Base-by-base conservation (phyloP, 2,329 filamentous ascomycete species). In the Neopestalotiopsis clavispora region DNA sequence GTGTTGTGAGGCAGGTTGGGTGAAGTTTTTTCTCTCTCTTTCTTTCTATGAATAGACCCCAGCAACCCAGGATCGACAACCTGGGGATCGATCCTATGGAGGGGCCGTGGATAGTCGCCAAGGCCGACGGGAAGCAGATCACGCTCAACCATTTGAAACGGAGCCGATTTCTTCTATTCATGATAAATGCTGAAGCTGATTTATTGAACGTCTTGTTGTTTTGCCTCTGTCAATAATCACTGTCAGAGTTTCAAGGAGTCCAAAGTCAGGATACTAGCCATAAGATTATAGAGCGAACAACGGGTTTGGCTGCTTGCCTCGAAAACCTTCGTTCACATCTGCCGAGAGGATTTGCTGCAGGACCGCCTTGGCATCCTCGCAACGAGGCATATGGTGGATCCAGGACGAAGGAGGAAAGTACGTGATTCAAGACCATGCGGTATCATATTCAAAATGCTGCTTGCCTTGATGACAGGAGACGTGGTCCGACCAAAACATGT, bases 71-170 rank as follows among this genome's bases (percentile, higher is more conserved):
- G 23, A 17, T 59, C 30, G 23, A 30, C 20, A 30, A 59, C 57
- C 57, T 52, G 17, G 45, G 57, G 57, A 59, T 59, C 57, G 57
- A 59, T 59, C 57, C 20, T 59, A 30, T 59, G 57, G 57, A 38
- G 34, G 57, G 57, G 57, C 23, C 57, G 12, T n/a, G 7, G 23
- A 14, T 59, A 12, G 13, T 34, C 57, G 30, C 20, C 30, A 14
- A 52, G 17, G 45, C 14, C 20, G 45, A 10, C n/a, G 9, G 45
- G 45, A 6, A 9, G 45, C 17, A 52, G 17, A 52, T 52, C 45
- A 52, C 45, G 14, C 45, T 20, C 34, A 38, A 38, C 6, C 34
- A 3, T 38, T 6, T 6, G 10, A 10, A 38, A 38, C 34, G 10
- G 34, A 38, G 34, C 10, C 1, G 6, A 10, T 38, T 10, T 10